Conservation (phyloP, 2,329 filamentous ascomycete genomes). For the Diatrype stigma region DNA sequence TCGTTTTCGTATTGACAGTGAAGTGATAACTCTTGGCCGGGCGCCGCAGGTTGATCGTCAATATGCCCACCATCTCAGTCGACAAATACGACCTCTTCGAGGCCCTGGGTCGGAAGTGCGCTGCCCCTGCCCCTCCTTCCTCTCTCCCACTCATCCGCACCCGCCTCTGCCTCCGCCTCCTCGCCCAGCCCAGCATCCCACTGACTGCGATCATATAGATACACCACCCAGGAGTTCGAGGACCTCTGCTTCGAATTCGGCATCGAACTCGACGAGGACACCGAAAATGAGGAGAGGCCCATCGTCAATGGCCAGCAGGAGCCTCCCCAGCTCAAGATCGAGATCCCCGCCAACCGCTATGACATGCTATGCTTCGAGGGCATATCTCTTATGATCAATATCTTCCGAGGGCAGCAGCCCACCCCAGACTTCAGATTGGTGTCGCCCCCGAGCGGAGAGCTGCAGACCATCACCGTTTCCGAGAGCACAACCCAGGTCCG, state of each 20-base stretch:
- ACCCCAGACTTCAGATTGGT: conserved; percentile 78
- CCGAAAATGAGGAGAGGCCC: conserved; percentile 69
- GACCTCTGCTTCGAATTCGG: conserved; percentile 98
- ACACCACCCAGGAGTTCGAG: conserved; percentile 92
- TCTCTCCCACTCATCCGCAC: conserved; percentile 7
- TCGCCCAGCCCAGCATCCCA: conserved; percentile 19
- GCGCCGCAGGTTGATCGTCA: conserved; percentile 8
- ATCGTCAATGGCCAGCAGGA: conserved; percentile 76
- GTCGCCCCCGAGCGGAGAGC: conserved; percentile 65
- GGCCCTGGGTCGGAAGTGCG: conserved; percentile 80
- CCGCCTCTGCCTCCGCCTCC: not conserved
- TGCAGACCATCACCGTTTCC: conserved; percentile 77
- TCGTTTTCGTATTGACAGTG: not conserved
- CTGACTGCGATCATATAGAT: conserved; percentile 43
- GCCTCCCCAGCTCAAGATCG: conserved; percentile 91
- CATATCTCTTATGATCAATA: conserved; percentile 90
- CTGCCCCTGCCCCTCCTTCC: conserved; percentile 17
- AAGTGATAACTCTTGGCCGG: not conserved
- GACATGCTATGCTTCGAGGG: conserved; percentile 98
- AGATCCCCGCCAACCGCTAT: conserved; percentile 92
- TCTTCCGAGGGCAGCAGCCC: conserved; percentile 75
- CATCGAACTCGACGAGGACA: conserved; percentile 97
- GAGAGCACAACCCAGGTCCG: conserved; percentile 73
- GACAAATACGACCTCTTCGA: conserved; percentile 96
- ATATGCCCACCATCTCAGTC: conserved; percentile 94